Base-by-base conservation (phyloP, 768 basidiomycete species). In the Podaxis sp. region DNA sequence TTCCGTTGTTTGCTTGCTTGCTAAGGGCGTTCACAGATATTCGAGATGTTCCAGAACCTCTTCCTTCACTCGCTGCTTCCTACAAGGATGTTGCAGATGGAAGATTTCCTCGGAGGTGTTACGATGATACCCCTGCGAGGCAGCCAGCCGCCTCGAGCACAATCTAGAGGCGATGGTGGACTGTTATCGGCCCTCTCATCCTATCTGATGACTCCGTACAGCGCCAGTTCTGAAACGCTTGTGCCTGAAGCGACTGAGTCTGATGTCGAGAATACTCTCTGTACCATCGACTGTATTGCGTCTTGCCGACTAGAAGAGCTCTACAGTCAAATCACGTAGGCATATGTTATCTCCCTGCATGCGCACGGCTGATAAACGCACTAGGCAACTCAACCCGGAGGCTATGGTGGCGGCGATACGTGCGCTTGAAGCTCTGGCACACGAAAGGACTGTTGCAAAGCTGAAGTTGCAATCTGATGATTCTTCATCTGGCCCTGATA, bases 41-140 rank as follows among this genome's bases (percentile, higher is more conserved):
- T 99, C 69, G 96, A 99, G 74, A 98, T 99, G 89, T 96, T 96
- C 76, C 91, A 96, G 70, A 97, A 95, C 37, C 79, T 99, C 24
- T 99, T 99, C 77, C 75, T 98, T 51, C 92, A 99, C 72, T 96
- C 96, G 17, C 80, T 99, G 26, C 79, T 99, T 17, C 97, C 97
- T 0, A 86, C 82, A 10, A 82, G 90, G 55, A 92, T 99, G 90
- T 78, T 97, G 11, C 94, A 96, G 73, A 96, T 97, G 92, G 96
- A 97, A 72, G 97, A 99, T 71, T 99, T 99, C 78, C 83, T 98
- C 8, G 95, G 95, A n/a, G 96, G 95, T 15, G 86, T 89, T 36
- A 91, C 93, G 6, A 89, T 88, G 79, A 99, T 99, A 67, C 96
- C 97, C 26, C 81, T 99, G 49, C 87, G 90, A 64, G 87, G 93